These are phyloP conservation scores for Takashimella koratensis DNA, from an alignment of 1,284 basidiomycete genomes.

Conservation along the genomic window DNA sequence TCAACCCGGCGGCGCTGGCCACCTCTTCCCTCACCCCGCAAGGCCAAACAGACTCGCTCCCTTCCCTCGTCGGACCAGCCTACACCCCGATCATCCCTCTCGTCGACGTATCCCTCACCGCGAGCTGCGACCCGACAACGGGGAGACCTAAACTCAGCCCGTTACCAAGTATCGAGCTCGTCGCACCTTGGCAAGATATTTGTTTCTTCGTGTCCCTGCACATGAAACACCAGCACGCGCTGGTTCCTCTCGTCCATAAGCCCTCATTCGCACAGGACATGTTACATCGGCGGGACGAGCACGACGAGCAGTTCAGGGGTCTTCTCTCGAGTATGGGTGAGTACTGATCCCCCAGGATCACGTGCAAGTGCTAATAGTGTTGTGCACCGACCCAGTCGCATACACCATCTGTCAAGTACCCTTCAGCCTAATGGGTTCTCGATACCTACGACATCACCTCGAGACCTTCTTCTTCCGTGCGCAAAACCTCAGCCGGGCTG, in stretches of 20 bases:
- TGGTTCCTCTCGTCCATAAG: constrained; percentile 31
- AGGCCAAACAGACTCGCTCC: neutral
- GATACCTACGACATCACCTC: neutral
- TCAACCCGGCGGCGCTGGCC: neutral
- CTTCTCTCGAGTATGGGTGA: constrained; percentile 26
- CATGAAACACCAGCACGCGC: constrained; percentile 28
- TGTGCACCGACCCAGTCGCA: constrained; percentile 13
- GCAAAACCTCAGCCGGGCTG: constrained; percentile 18
- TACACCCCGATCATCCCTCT: neutral
- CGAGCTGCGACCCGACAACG: neutral
- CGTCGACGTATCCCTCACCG: neutral
- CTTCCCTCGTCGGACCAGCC: neutral
- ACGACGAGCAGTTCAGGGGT: constrained; percentile 27
- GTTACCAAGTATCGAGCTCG: constrained; percentile 13
- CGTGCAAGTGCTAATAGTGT: neutral
- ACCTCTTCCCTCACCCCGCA: neutral
- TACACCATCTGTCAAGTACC: constrained; percentile 19
- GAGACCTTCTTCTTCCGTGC: neutral
- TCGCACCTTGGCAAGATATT: constrained; percentile 25
- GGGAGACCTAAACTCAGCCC: constrained; percentile 2
- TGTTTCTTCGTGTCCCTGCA: constrained; percentile 28
- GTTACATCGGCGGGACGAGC: constrained; percentile 20
- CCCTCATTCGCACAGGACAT: constrained; percentile 31
- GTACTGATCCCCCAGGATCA: neutral
- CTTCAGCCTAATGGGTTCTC: constrained; percentile 12